phyloP scores from a whole-genome alignment of 192 early-diverging fungal species.

The Radiomyces spectabilis region DNA sequence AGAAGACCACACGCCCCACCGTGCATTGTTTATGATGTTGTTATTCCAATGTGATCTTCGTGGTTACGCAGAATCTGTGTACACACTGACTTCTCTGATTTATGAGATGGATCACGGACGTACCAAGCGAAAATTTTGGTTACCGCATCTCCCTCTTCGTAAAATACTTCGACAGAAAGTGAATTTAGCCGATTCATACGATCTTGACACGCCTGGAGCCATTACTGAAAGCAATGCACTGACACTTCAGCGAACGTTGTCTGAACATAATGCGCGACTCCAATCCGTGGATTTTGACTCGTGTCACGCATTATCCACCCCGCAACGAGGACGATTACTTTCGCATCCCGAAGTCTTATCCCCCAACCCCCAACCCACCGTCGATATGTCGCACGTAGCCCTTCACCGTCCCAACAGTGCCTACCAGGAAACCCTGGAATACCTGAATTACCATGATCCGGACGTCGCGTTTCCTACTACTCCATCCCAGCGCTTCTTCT shows the following conservation, averaged over 20 bases:
- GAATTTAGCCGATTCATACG: not conserved
- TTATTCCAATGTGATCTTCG: constrained; percentile 19
- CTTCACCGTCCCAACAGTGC: too few relatives aligned
- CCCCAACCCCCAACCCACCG: not conserved
- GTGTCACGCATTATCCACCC: too few relatives aligned
- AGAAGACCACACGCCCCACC: constrained; percentile 4
- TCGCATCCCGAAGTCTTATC: too few relatives aligned
- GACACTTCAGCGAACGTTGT: constrained; percentile 3
- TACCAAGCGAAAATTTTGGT: constrained; percentile 11
- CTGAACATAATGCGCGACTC: not conserved
- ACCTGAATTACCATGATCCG: constrained; percentile 19
- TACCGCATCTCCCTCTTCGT: constrained; percentile 4
- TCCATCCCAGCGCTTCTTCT: constrained; percentile 17
- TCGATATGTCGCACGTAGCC: not conserved
- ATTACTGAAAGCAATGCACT: constrained; percentile 2
- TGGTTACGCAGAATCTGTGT: constrained; percentile 16
- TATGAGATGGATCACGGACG: constrained; percentile 17
- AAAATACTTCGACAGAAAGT: constrained; percentile 1
- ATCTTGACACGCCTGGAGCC: constrained; percentile 3
- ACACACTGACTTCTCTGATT: constrained; percentile 16
- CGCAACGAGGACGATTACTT: too few relatives aligned
- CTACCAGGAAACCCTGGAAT: constrained; percentile 11
- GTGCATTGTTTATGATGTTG: constrained; percentile 14
- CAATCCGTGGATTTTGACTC: not conserved
- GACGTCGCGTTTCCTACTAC: constrained; percentile 20